phyloP scores from a whole-genome alignment of 345 rosid species.

The Brassica juncea region DNA sequence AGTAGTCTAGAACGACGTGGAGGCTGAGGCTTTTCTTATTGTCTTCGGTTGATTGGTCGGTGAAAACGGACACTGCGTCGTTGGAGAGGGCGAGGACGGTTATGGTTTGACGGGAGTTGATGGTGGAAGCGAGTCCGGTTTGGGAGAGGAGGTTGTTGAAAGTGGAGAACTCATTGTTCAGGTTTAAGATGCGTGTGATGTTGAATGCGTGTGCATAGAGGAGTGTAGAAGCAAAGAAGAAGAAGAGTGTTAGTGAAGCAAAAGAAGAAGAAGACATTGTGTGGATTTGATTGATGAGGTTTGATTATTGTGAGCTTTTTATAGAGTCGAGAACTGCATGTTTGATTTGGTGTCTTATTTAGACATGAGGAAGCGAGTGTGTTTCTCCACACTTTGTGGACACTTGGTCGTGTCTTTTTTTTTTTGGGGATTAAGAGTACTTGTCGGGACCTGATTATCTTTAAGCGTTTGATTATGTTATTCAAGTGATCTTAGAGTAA shows the following conservation, averaged over 20 bases:
- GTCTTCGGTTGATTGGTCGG: conserved; percentile 51
- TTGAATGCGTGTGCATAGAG: conserved; percentile 52
- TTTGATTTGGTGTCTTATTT: neutral
- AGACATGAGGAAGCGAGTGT: conserved; percentile 24
- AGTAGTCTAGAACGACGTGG: conserved; percentile 73
- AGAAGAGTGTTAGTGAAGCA: conserved; percentile 26
- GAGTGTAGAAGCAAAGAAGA: conserved; percentile 31
- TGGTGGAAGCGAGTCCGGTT: conserved; percentile 72
- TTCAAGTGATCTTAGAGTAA: neutral
- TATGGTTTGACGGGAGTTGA: conserved; percentile 72
- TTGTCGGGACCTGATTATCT: neutral
- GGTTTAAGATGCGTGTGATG: conserved; percentile 65
- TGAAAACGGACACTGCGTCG: conserved; percentile 56
- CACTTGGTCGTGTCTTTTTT: conserved; percentile 4
- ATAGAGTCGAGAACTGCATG: conserved; percentile 4
- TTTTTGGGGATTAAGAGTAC: conserved; percentile 8
- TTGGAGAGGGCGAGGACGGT: conserved; percentile 72
- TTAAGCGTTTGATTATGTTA: neutral
- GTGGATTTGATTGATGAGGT: neutral
- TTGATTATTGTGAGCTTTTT: conserved; percentile 9
- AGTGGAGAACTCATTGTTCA: conserved; percentile 57
- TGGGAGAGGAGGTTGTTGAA: conserved; percentile 62
- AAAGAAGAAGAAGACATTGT: conserved; percentile 30
- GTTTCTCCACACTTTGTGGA: conserved; percentile 32
- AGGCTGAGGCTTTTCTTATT: conserved; percentile 65